phyloP scores from a whole-genome alignment of 2,329 filamentous ascomycete species.

The Blastomyces percursus region DNA sequence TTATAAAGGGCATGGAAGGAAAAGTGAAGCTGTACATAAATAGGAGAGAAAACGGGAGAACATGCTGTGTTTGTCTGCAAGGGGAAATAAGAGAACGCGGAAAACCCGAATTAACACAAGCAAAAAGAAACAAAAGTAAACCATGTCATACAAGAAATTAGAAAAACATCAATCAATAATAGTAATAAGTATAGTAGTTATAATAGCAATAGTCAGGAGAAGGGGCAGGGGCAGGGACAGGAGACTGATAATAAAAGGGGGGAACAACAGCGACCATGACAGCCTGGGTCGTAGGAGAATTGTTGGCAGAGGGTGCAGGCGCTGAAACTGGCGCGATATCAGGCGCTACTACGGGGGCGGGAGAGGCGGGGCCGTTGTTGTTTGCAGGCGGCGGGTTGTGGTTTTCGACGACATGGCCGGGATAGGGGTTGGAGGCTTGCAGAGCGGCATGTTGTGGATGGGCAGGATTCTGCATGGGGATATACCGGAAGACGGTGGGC shows the following conservation, averaged over 20 bases:
- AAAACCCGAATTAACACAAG: not conserved
- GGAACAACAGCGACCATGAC: not conserved
- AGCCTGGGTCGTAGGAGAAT: not conserved
- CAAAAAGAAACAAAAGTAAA: not conserved
- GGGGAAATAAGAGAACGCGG: not conserved
- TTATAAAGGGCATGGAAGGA: not conserved
- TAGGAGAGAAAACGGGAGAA: not conserved
- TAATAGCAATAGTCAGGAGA: not conserved
- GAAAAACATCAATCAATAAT: not conserved
- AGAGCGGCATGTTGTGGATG: not conserved
- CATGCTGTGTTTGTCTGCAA: not conserved
- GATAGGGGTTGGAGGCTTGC: not conserved
- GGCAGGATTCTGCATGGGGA: not conserved
- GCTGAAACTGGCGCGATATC: not conserved
- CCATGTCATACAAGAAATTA: not conserved
- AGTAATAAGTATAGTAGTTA: not conserved
- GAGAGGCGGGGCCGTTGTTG: too few species aligned
- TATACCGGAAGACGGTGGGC: not conserved
- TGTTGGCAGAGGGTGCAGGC: not conserved
- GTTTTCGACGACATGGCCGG: not conserved
- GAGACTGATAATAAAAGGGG: not conserved
- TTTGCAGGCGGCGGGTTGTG: not conserved
- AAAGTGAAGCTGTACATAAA: not conserved
- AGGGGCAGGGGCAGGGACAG: not conserved
- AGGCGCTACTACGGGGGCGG: too few species aligned